Evolutionary conservation across 2,329 filamentous ascomycete species (phyloP).

Genomic region (Scleromitrula shiraiana): DNA sequence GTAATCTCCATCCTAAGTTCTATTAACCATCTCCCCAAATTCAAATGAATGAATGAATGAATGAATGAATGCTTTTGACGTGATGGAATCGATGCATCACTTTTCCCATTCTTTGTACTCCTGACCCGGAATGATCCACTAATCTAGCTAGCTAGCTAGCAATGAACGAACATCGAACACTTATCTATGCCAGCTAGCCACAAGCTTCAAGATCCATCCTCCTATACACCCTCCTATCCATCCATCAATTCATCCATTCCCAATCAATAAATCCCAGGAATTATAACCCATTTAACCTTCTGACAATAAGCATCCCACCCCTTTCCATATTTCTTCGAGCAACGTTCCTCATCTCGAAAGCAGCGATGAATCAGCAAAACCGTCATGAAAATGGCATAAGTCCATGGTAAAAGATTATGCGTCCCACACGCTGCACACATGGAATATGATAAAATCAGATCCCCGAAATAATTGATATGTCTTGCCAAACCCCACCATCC

Average conservation of each 20-base stretch:
- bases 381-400: conserved; percentile 39
- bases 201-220: too few relatives aligned
- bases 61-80: too few relatives aligned
- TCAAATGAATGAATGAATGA: too few relatives aligned
- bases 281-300: conserved; percentile 35
- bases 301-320: conserved; percentile 38
- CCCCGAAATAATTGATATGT: conserved; percentile 36
- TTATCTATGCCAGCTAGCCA: too few relatives aligned
- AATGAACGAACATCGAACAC: too few relatives aligned
- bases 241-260: not conserved
- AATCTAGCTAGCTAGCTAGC: too few relatives aligned
- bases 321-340: conserved; percentile 37
- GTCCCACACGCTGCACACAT: conserved; percentile 37
- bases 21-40: too few relatives aligned
- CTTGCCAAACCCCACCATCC: conserved; percentile 36
- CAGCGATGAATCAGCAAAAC: conserved; percentile 38
- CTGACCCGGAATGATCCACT: too few relatives aligned
- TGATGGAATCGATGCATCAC: too few relatives aligned
- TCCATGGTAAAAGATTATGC: conserved; percentile 35
- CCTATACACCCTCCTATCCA: not conserved
- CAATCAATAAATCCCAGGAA: conserved; percentile 36
- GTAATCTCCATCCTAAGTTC: too few relatives aligned
- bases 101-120: too few relatives aligned
- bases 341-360: conserved; percentile 38
- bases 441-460: conserved; percentile 33